Base-by-base conservation (phyloP, 2,329 filamentous ascomycete species). In the Corinectria fuckeliana region DNA sequence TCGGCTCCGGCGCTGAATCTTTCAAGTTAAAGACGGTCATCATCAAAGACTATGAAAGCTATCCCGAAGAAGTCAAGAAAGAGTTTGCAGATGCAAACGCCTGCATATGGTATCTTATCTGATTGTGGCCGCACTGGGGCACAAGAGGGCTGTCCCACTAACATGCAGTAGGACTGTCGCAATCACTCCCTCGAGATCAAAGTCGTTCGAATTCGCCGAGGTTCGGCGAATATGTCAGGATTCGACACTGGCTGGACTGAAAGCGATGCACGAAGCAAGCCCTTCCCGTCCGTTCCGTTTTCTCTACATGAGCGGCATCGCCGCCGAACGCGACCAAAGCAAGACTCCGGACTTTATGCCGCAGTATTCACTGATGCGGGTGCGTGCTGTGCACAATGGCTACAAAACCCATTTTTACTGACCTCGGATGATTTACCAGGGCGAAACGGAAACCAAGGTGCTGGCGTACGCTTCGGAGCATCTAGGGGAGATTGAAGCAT, bases 251-350 rank as follows among this genome's bases (percentile, higher is more conserved):
- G 56, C 63, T 1, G 72, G 69, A 0, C 60, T 81, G 20, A 66
- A 78, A n/a, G 72, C 74, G 0, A 74, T 82, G 2, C 66, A 69
- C 6, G 64, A 73, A 7, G 62, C 73, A 13, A 67, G 65, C 10
- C 64, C 68, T 0, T 50, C 52, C 14, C 52, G 60, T 0, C 78
- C 81, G 0, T 72, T 83, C 30, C 77, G 77, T 1, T 84, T 83
- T 58, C 49, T 83, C 2, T 84, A 83, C 65, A 75, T 81, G 59
- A 85, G 82, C 61, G 84, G 82, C 2, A 64, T 71, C 2, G 71
- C 68, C 1, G 74, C 75, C 2, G 76, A 78, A 61, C 76, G 81
- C 1, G 82, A 85, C 45, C 79, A 73, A 18, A 75, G 66, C 11
- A 79, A 82, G 68, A 80, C 71, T 50, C 78, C 76, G 1, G 66